Evolutionary conservation across 208 protist genomes (phyloP).

Genomic region (Herpetomonas samuelpessoai): DNA sequence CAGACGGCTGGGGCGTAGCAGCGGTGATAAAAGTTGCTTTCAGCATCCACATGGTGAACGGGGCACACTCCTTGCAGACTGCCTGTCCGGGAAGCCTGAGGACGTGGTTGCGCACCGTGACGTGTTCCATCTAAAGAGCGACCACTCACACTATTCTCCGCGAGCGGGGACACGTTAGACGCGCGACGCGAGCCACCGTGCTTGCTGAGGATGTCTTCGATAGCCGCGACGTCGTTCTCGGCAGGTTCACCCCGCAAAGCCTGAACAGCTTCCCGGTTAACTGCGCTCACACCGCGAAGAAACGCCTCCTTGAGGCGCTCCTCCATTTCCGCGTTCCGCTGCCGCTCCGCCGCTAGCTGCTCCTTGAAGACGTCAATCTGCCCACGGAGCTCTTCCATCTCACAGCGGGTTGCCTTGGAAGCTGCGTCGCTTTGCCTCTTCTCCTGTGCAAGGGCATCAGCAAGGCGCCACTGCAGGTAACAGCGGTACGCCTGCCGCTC

Average conservation of each 20-base stretch:
- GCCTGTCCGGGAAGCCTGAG: slow-evolving; percentile 3
- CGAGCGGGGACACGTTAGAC: not conserved
- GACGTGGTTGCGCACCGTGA: not conserved
- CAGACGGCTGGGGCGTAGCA: slow-evolving; percentile 63
- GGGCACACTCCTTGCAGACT: slow-evolving; percentile 32
- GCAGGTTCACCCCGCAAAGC: slow-evolving; percentile 50
- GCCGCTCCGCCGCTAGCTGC: slow-evolving; percentile 27
- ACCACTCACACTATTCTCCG: not conserved
- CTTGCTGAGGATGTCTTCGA: slow-evolving; percentile 50
- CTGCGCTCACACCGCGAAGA: slow-evolving; percentile 80
- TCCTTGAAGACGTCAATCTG: slow-evolving; percentile 31
- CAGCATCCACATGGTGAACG: slow-evolving; percentile 33
- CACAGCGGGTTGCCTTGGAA: slow-evolving; percentile 21
- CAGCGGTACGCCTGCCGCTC: slow-evolving; percentile 17
- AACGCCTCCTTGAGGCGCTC: slow-evolving; percentile 78
- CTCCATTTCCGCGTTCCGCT: slow-evolving; percentile 40
- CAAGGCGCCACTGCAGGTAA: slow-evolving; percentile 60
- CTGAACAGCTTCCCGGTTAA: slow-evolving; percentile 90
- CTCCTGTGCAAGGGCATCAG: slow-evolving; percentile 34
- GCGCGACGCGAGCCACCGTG: not conserved
- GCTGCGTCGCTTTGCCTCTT: slow-evolving; percentile 19
- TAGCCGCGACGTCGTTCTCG: slow-evolving; percentile 37
- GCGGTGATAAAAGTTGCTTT: slow-evolving; percentile 55
- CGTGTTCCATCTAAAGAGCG: too few species aligned
- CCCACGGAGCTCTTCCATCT: slow-evolving; percentile 42